Percentiles rank a stretch among this genome's conserved stretches.
phyloP scores from a whole-genome alignment of 2,329 filamentous ascomycete species.

The Ophiocordyceps camponoti-floridani region DNA sequence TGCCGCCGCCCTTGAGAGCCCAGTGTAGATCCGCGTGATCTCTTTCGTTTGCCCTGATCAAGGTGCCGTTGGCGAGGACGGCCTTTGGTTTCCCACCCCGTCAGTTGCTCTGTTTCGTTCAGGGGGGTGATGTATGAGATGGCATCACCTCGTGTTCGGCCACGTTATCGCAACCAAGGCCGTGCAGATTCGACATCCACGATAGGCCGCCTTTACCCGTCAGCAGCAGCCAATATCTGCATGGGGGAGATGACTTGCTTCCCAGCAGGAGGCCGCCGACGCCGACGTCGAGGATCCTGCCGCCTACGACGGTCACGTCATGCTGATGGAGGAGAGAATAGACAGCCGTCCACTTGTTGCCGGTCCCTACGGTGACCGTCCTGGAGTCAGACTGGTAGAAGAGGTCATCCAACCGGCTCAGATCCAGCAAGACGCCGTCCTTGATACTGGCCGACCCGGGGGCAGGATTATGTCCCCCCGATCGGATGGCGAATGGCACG shows the following conservation, averaged over 20 bases:
- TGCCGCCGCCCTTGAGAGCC: neutral
- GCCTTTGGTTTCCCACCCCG: neutral
- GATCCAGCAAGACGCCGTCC: conserved; percentile 3
- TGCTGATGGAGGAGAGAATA: conserved; percentile 6
- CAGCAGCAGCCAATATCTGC: too few species aligned
- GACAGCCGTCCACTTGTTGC: conserved; percentile 7
- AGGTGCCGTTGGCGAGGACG: neutral
- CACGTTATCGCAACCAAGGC: conserved; percentile 21
- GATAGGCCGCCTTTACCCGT: conserved; percentile 28
- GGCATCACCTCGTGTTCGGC: conserved; percentile 16
- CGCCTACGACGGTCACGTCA: conserved; percentile 7
- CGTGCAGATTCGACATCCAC: conserved; percentile 6
- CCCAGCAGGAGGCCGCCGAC: conserved; percentile 7
- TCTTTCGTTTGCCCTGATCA: neutral
- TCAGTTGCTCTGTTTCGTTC: neutral
- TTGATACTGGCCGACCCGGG: conserved; percentile 3
- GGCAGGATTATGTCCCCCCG: conserved; percentile 3
- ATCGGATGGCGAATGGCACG: conserved; percentile 2
- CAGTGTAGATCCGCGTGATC: neutral
- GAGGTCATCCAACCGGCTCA: conserved; percentile 1
- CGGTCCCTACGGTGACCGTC: conserved; percentile 12
- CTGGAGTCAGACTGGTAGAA: neutral
- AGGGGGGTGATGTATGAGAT: too few species aligned
- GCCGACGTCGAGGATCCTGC: conserved; percentile 8
- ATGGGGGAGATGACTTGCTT: neutral